phyloP scores from a whole-genome alignment of 2,329 filamentous ascomycete species.

The Cercospora sojina region DNA sequence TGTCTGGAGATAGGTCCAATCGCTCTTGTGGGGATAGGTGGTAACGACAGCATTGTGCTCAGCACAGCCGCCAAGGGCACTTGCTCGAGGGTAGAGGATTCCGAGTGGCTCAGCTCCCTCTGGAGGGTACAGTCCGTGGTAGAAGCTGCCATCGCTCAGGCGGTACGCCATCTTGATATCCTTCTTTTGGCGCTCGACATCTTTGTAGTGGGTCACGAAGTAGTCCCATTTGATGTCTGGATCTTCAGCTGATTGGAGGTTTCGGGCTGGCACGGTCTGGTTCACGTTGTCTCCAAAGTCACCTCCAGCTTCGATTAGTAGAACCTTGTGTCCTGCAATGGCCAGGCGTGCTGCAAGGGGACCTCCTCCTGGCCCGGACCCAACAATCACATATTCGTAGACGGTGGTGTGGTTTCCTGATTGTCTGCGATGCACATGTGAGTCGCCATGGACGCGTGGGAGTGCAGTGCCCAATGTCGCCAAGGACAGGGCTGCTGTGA shows the following conservation, averaged over 20 bases:
- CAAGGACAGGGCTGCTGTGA: slow-evolving; percentile 6
- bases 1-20: slow-evolving; percentile 58
- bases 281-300: slow-evolving; percentile 52
- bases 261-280: slow-evolving; percentile 57
- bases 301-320: slow-evolving; percentile 61
- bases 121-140: slow-evolving; percentile 56
- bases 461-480: not conserved
- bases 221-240: slow-evolving; percentile 60
- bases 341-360: slow-evolving; percentile 60
- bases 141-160: slow-evolving; percentile 46
- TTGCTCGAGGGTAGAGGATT: slow-evolving; percentile 59
- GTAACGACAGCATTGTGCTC: slow-evolving; percentile 62
- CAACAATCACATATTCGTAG: slow-evolving; percentile 65
- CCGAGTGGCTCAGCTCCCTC: slow-evolving; percentile 54
- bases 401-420: slow-evolving; percentile 17
- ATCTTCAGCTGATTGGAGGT: slow-evolving; percentile 57
- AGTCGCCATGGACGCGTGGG: slow-evolving; percentile 1
- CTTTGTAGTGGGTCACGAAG: slow-evolving; percentile 62
- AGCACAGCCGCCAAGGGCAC: slow-evolving; percentile 51
- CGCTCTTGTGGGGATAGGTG: slow-evolving; percentile 58
- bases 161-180: slow-evolving; percentile 61
- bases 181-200: slow-evolving; percentile 53
- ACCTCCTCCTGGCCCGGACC: slow-evolving; percentile 61
- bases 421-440: slow-evolving; percentile 8
- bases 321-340: slow-evolving; percentile 58